Conservation (phyloP, 2,329 filamentous ascomycete species). For the Lasiodiplodia hormozganensis region DNA sequence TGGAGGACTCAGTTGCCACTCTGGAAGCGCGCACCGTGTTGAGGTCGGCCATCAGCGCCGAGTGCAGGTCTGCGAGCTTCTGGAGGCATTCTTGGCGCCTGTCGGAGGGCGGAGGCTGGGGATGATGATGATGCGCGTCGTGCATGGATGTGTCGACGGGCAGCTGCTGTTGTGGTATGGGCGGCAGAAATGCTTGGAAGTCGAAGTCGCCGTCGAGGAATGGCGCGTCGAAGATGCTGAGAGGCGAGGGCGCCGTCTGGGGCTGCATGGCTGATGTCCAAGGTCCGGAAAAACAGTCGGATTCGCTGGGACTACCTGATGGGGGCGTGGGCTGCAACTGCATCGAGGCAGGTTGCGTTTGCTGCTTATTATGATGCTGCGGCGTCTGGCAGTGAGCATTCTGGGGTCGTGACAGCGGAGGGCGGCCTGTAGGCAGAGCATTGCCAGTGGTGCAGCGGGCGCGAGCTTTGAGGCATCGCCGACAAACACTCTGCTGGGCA, state of each 20-base stretch:
- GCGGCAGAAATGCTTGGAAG: not conserved
- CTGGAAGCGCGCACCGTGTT: not conserved
- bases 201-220: slow-evolving; percentile 3
- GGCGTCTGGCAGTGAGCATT: not conserved
- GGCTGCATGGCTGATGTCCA: not conserved
- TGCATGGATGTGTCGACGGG: not conserved
- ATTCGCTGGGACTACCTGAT: not conserved
- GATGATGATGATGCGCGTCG: not conserved
- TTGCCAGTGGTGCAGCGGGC: not conserved
- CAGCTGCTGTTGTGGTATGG: not conserved
- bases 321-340: not conserved
- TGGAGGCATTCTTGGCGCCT: slow-evolving; percentile 2
- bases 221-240: not conserved
- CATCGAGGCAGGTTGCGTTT: not conserved
- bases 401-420: not conserved
- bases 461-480: slow-evolving; percentile 5
- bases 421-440: not conserved
- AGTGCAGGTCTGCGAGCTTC: slow-evolving; percentile 7
- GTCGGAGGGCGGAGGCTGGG: not conserved
- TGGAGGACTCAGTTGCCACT: not conserved
- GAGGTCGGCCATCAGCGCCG: not conserved
- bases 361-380: not conserved
- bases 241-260: not conserved
- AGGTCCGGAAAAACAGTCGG: not conserved
- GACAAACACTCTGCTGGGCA: not conserved